Evolutionary conservation across 1,284 basidiomycete species (phyloP), one percentile per base, ranked within the genome.

Genomic region (Puccinia coronata): DNA sequence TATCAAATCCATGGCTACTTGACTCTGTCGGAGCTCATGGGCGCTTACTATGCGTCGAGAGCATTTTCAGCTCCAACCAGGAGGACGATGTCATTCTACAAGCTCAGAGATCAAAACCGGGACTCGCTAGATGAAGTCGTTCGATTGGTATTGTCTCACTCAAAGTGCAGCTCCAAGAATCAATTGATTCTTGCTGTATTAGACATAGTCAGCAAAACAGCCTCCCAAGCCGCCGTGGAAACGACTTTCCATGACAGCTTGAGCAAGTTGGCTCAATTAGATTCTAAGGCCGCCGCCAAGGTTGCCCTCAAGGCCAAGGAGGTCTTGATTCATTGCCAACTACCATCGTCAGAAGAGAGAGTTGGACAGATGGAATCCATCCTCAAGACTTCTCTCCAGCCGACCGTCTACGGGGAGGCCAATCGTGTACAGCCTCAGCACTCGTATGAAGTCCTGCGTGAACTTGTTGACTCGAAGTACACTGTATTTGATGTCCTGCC

Each of bases 401-500:
- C 91, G 82, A 92, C 91, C 84, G 92, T 92, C 85, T 98, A 98
- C 85, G 96, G 95, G 83, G 94, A 97, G 87, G 90, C 91, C 82
- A 92, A 90, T n/a, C 86, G 88, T 55, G 89, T 89, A 36, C 88
- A 91, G 82, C 90, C 91, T 69, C 84, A 87, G n/a, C 97, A 96
- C 8, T 92, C 93, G 49, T 88, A 91, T 36, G 95, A 98, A 82
- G 90, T 95, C 43, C 89, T 99, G 84, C 92, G 92, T 85, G 97
- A 99, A 88, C 90, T 99, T 63, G 94, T 93, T 83, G 97, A 99
- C 88, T 98, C 95, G 39, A 91, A 94, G 82, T 97, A 96, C 88
- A 96, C 94, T 31, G 96, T 99, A 41, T 99, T 93, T 87, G 96
- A 99, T 85, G 97, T 99, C 16, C 90, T 99, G 81, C 94, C 95